Base-by-base conservation (phyloP, 176 grass and related monocot genomes). In the Stipa capillata region DNA sequence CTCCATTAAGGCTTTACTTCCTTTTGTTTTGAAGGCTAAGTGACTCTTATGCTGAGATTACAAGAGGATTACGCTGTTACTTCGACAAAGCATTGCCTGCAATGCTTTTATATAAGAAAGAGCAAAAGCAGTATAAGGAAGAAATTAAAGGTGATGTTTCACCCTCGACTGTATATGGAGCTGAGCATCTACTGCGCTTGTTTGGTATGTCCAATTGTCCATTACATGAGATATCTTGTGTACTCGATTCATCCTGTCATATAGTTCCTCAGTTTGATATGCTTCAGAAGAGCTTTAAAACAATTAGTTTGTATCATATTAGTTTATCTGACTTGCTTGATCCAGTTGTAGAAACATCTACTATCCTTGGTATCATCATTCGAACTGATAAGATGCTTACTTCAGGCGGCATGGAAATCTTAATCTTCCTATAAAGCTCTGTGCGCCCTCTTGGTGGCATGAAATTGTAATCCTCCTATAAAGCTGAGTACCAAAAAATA, bases 91-190 rank as follows among this genome's bases (percentile, higher is more conserved):
- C 89, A 83, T 97, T 97, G 64, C 91, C 91, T 58, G 85, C 88
- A 49, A 90, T 97, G 89, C 95, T 94, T 92, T 84, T 97, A 2
- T 97, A 97, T 83, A 97, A 92, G 83, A 97, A 87, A 85, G 92
- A 97, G 58, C 72, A 83, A 70, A 53, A 83, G 15, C 95, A 97
- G 83, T 97, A 92, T 52, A 60, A 83, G 1, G 92, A 97, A 83
- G 84, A 85, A 76, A 81, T 97, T 57, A 63, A 82, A 57, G 91
- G 85, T 60, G 83, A 86, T 42, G 64, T 79, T 51, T 92, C 94
- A 31, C 94, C 94, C 50, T 97, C 89, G 41, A 87, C 89, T 65
- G 72, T 97, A 55, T 97, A 97, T 92, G 95, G 95, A 85, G 95
- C 95, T 73, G 95, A 97, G 85, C 95, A 97, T 83, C 62, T 97